Evolutionary conservation across 2,329 filamentous ascomycete species (phyloP), one percentile per base, ranked within the genome.

Genomic region (Talaromyces sp.): DNA sequence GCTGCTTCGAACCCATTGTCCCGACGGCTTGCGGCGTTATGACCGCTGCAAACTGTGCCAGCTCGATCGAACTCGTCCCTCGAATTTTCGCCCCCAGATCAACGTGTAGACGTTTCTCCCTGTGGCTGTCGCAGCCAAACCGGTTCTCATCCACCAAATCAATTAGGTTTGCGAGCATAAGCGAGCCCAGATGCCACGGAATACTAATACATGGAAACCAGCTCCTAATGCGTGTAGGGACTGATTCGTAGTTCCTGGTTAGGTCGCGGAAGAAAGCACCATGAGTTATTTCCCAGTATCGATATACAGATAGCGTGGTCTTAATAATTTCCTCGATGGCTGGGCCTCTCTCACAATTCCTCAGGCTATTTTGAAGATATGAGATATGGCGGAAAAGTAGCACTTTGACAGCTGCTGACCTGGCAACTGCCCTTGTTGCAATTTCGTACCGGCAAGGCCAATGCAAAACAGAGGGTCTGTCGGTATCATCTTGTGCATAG

Each of bases 401-500:
- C 29, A 58, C 53, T 58, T 58, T 58, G 19, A 58, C 53, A 58
- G 53, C 29, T 58, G 53, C 53, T 38, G 53, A 58, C 53, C 34
- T 58, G 53, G 34, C 53, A 38, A 58, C 53, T 34, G 29, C 53
- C 34, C 34, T 34, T 2, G 53, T 38, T 17, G 53, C 53, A 34
- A 38, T 31, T 38, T 58, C 53, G 31, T 58, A 58, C 29, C 31
- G 29, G 25, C 53, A 58, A 38, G 53, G 53, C 53, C 53, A 58
- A 36, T 58, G 53, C 53, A 58, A 36, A 36, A 38, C 15, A 19
- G 29, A 38, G 1, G 53, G 29, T 25, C 34, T 38, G 19, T 58
- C 34, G 7, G 34, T 34, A 38, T 38, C 34, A 36, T 38, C 53
- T 36, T 58, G 53, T 38, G 34, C 53, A 58, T 36, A 58, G 34